Percentiles rank a stretch among this genome's conserved stretches.
phyloP scores from a whole-genome alignment of 2,329 filamentous ascomycete genomes.

The Graphilbum sp. region DNA sequence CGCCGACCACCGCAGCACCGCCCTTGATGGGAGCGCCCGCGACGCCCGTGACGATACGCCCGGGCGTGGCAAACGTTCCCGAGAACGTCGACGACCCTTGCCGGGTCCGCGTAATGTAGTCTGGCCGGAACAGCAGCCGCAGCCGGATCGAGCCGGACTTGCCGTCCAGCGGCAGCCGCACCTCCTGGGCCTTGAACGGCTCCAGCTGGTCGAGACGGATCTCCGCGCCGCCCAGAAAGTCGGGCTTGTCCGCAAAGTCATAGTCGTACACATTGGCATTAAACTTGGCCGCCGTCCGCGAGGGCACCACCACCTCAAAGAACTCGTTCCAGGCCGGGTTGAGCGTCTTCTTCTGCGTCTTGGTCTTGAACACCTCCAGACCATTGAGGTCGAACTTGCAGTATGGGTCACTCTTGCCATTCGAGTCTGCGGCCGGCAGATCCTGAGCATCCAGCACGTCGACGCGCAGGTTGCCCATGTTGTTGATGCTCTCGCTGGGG shows the following conservation, averaged over 20 bases:
- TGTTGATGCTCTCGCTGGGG: conserved; percentile 94
- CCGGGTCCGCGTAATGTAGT: conserved; percentile 72
- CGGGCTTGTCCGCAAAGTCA: conserved; percentile 91
- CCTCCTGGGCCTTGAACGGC: conserved; percentile 67
- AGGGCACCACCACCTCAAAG: conserved; percentile 72
- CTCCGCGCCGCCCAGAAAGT: conserved; percentile 62
- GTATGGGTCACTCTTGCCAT: conserved; percentile 94
- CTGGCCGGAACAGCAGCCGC: conserved; percentile 79
- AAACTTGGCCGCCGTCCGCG: conserved; percentile 73
- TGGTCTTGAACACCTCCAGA: conserved; percentile 85
- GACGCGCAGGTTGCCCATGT: conserved; percentile 90
- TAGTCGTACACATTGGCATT: conserved; percentile 78
- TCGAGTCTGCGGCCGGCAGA: conserved; percentile 85
- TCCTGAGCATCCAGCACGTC: conserved; percentile 76
- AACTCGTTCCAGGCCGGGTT: conserved; percentile 92
- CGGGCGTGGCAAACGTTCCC: conserved; percentile 73
- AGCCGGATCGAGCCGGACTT: conserved; percentile 75
- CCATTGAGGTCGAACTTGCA: conserved; percentile 88
- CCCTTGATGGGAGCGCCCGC: conserved; percentile 90
- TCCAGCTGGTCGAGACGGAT: conserved; percentile 70
- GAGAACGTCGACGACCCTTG: conserved; percentile 89
- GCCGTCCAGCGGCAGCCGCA: conserved; percentile 62
- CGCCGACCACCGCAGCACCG: conserved; percentile 57
- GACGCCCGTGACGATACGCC: conserved; percentile 69
- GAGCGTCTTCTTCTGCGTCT: conserved; percentile 91